Conservation (phyloP, 2,329 filamentous ascomycete species). For the Neophaeococcomyces aloes region DNA sequence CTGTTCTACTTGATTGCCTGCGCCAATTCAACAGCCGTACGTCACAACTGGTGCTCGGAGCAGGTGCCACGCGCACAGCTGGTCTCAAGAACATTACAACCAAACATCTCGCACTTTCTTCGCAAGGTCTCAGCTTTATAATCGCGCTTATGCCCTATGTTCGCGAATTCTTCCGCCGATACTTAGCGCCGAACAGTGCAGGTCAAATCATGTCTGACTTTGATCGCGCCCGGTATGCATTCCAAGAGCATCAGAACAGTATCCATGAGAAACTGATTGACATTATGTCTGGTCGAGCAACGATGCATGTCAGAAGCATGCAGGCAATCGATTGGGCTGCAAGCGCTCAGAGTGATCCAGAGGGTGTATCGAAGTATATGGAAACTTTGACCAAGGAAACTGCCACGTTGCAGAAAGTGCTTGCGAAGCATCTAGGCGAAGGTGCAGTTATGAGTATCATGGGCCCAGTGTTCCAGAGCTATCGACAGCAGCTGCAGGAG, state of each 20-base stretch:
- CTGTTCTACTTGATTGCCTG: slow-evolving; percentile 71
- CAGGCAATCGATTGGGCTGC: slow-evolving; percentile 64
- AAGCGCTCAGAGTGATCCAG: slow-evolving; percentile 30
- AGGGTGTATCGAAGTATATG: slow-evolving; percentile 60
- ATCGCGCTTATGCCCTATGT: slow-evolving; percentile 80
- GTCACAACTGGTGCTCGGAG: slow-evolving; percentile 91
- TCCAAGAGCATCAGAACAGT: slow-evolving; percentile 79
- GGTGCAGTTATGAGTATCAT: slow-evolving; percentile 71
- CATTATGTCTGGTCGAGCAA: slow-evolving; percentile 73
- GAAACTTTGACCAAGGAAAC: slow-evolving; percentile 82
- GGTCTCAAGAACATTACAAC: slow-evolving; percentile 94
- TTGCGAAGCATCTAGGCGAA: slow-evolving; percentile 72
- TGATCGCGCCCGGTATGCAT: slow-evolving; percentile 71
- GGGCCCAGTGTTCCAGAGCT: slow-evolving; percentile 70
- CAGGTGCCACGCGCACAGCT: slow-evolving; percentile 77
- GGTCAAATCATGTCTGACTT: slow-evolving; percentile 63
- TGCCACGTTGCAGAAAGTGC: slow-evolving; percentile 67
- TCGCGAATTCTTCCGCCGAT: slow-evolving; percentile 78
- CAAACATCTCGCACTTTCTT: slow-evolving; percentile 84
- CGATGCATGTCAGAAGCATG: slow-evolving; percentile 63
- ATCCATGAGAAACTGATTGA: slow-evolving; percentile 91
- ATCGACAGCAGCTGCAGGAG: slow-evolving; percentile 66
- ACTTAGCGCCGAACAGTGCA: slow-evolving; percentile 42
- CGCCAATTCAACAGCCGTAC: slow-evolving; percentile 92
- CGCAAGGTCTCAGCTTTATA: slow-evolving; percentile 78